These are phyloP conservation scores for Blastobotrys illinoisensis DNA, from an alignment of 1,139 yeast genomes.

Conservation along the genomic window DNA sequence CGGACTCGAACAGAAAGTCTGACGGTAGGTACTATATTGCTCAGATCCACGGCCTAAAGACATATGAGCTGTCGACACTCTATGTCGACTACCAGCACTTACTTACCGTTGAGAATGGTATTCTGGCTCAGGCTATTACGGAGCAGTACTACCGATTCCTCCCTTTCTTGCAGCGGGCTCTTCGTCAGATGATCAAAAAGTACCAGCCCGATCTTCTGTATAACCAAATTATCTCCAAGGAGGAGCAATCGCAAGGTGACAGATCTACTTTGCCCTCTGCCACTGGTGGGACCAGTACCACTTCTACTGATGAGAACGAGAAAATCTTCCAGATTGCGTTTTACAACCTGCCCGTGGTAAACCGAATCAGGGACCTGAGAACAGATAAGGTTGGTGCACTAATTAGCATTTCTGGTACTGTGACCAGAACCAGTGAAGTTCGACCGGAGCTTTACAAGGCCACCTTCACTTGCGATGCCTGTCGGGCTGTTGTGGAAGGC, in stretches of 20 bases:
- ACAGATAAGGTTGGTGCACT: slow-evolving; percentile 86
- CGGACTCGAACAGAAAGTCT: slow-evolving; percentile 28
- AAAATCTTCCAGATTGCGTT: slow-evolving; percentile 85
- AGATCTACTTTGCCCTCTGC: neutral
- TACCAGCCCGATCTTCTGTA: slow-evolving; percentile 71
- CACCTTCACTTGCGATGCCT: slow-evolving; percentile 82
- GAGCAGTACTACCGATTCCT: slow-evolving; percentile 90
- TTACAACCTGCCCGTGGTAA: slow-evolving; percentile 75
- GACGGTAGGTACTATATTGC: slow-evolving; percentile 63
- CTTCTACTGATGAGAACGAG: slow-evolving; percentile 46
- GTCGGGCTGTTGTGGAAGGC: slow-evolving; percentile 80
- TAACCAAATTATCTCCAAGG: slow-evolving; percentile 22
- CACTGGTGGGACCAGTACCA: slow-evolving; percentile 22
- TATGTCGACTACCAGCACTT: slow-evolving; percentile 84
- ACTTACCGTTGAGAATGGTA: slow-evolving; percentile 60
- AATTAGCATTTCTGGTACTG: slow-evolving; percentile 87
- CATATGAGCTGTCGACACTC: slow-evolving; percentile 68
- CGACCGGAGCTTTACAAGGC: slow-evolving; percentile 91
- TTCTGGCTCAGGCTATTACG: slow-evolving; percentile 79
- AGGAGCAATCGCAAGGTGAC: slow-evolving; percentile 12
- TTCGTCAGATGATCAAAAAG: slow-evolving; percentile 64
- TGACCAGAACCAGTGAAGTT: slow-evolving; percentile 94
- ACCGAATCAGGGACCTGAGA: slow-evolving; percentile 83
- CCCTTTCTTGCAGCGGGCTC: slow-evolving; percentile 75
- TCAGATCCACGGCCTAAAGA: slow-evolving; percentile 77